Base-by-base conservation (phyloP, 768 basidiomycete genomes). In the Tricholoma flavovirens region DNA sequence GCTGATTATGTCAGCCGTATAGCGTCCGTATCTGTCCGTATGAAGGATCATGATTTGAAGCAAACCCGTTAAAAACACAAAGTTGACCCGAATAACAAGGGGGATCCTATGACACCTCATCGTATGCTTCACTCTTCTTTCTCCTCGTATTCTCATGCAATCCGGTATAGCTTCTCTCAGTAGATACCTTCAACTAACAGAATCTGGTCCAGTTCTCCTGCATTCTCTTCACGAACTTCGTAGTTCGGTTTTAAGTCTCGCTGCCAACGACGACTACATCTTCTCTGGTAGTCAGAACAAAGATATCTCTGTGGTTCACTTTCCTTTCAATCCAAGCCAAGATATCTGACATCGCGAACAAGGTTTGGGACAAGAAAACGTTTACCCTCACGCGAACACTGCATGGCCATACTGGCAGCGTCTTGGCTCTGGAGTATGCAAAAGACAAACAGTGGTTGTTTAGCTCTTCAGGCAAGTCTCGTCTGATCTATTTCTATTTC, bases 361-460 rank as follows among this genome's bases (percentile, higher is more conserved):
- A 97, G 93, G 93, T 96, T 42, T 96, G 93, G 89, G 84, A 90
- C 66, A 86, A 88, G 64, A 71, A 73, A 35, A 80, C 86, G 0
- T 87, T 90, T 58, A 80, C 81, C 3, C 75, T 90, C 29, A 83
- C 84, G 65, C 77, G 80, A 29, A 83, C 82, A 12, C 77, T 96
- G 10, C 73, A 79, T 15, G 94, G 93, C 2, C 94, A 96, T 66
- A 86, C 86, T 0, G 91, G 88, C 6, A 90, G 89, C 59, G 85
- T 97, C 2, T 77, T 97, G 19, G 86, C 86, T 8, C 73, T 97
- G 48, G 86, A 88, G 62, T 81, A 88, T 59, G 88, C 86, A 6
- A 71, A 80, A 53, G 86, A 89, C 54, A 86, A 83, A 64, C 75
- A 80, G 46, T 96, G 93, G 93, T 66, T 97, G 24, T 90, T 97